Evolutionary conservation across 2,329 filamentous ascomycete species (phyloP).

Genomic region (Metarhizium sp.): DNA sequence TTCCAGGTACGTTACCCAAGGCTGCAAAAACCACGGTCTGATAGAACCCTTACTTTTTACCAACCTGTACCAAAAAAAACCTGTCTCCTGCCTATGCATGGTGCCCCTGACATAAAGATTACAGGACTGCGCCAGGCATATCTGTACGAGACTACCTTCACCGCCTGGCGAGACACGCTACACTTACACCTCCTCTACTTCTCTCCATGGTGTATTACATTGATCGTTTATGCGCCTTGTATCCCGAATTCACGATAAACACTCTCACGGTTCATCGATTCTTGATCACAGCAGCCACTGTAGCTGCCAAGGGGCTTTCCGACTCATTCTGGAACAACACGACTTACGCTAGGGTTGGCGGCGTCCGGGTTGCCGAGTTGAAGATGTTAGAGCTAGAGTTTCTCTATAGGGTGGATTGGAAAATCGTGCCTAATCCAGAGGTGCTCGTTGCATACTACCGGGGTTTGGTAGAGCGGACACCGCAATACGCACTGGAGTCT

Average conservation of each 20-base stretch:
- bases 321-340: constrained; percentile 99
- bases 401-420: constrained; percentile 86
- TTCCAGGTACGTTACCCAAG: constrained; percentile 54
- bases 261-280: constrained; percentile 96
- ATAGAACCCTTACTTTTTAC: background rate
- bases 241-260: constrained; percentile 91
- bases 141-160: constrained; percentile 91
- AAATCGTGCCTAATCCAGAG: constrained; percentile 91
- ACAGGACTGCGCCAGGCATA: constrained; percentile 65
- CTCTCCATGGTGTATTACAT: constrained; percentile 99
- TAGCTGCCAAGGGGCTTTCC: constrained; percentile 90
- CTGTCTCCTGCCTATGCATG: background rate
- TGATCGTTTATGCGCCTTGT: constrained; percentile 83
- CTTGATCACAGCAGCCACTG: constrained; percentile 88
- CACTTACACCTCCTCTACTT: constrained; percentile 84
- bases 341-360: constrained; percentile 88
- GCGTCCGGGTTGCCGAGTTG: constrained; percentile 81
- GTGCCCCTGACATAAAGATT: constrained; percentile 1
- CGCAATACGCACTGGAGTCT: constrained; percentile 43
- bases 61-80: background rate
- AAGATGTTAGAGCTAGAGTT: constrained; percentile 92
- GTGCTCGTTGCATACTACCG: constrained; percentile 89
- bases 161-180: constrained; percentile 86
- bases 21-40: background rate
- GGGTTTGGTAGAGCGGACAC: constrained; percentile 64